Base-by-base conservation (phyloP, 345 rosid genomes). In the Toxicodendron radicans region DNA sequence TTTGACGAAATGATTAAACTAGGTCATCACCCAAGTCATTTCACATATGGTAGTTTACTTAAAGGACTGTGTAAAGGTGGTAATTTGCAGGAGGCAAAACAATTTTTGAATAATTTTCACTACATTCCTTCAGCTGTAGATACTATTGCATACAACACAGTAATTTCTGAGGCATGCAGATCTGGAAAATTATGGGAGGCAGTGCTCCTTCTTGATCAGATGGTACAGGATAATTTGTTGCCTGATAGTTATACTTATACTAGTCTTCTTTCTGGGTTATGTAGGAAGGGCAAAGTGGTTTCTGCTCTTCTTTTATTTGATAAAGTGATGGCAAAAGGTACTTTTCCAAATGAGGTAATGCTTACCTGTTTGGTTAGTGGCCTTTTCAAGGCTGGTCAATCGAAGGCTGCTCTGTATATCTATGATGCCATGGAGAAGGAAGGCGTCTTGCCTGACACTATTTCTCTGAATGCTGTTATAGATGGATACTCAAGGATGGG, bases 21-120 rank as follows among this genome's bases (percentile, higher is more conserved):
- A 27, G 93, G 97, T 58, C 87, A 89, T 80, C 80, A 74, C 67
- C 97, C 99, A 16, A 82, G 86, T 54, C 81, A 78, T 76, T 84
- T 89, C 83, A 88, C 97, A 8, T 92, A 89, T 72, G 85, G 89
- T n/a, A 76, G 95, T 79, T 83, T 95, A 54, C 90, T 92, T 62
- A 95, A 91, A 86, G 99, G 92, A 81, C 85, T 92, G 61, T 92
- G 97, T 80, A 88, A 67, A 79, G 89, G 93, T 65, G 87, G 97
- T 63, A 85, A 91, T 70, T 70, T 83, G 48, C 78, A 49, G 73
- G 87, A 84, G 81, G 98, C 91, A 3, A 88, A 83, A 85, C 83
- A 76, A 72, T 83, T 94, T 59, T 80, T 94, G 73, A 76, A 73
- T 63, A 75, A 71, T 53, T 88, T 92, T 46, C 88, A 84, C 70